A percentile compares a stretch with the other conserved stretches of the same genome.
Evolutionary conservation across 225 moss, liverwort and hornwort genomes (phyloP).

Genomic region (Pseudoscleropodium purum): DNA sequence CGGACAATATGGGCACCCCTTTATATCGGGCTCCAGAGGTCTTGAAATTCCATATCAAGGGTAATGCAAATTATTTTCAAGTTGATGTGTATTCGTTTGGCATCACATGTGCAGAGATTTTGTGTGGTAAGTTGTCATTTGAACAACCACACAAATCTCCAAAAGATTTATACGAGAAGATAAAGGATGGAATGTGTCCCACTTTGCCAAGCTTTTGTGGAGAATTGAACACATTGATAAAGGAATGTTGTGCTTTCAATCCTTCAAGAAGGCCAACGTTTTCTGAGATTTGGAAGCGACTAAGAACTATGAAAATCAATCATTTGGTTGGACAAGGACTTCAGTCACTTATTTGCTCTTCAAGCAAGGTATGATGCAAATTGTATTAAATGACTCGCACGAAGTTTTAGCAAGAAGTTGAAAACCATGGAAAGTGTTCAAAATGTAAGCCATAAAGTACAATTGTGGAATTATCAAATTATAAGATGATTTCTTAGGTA

Average conservation of each 20-base stretch:
- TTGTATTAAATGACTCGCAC: too few species aligned
- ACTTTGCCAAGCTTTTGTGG: not conserved
- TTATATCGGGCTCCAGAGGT: not conserved
- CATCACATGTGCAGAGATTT: too few species aligned
- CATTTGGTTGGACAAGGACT: not conserved
- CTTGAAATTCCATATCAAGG: fast-evolving
- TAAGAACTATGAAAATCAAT: fast-evolving
- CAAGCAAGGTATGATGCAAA: too few species aligned
- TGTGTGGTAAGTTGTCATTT: too few species aligned
- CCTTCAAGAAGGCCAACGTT: not conserved
- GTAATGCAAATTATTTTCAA: not conserved
- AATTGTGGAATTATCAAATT: too few species aligned
- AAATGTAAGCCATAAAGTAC: too few species aligned
- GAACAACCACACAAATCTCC: not conserved
- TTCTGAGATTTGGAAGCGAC: not conserved
- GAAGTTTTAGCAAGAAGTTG: too few species aligned
- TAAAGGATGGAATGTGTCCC: not conserved
- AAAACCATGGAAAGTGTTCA: too few species aligned
- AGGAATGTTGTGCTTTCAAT: not conserved
- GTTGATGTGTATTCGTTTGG: too few species aligned
- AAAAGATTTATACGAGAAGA: not conserved
- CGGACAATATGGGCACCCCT: not conserved
- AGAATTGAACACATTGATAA: not conserved
- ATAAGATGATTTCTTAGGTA: too few species aligned
- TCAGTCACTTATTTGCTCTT: not conserved